A percentile compares a stretch with the other conserved stretches of the same genome.
Conservation (phyloP, 805 yeast genomes). For the Ogataea zsoltii region DNA sequence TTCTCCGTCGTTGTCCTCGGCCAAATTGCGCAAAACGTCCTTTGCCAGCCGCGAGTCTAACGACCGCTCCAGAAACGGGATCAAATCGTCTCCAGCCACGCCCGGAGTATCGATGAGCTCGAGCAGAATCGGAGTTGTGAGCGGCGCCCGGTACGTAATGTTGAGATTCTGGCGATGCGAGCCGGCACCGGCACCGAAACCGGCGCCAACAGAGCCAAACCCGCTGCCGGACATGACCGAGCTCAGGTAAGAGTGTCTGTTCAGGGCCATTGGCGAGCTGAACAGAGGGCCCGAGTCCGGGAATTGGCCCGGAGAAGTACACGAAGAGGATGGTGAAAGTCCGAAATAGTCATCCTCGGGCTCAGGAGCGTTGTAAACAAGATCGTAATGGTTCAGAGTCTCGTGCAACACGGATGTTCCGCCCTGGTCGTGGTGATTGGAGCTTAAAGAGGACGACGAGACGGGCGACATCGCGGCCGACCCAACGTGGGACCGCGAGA, state of each 20-base stretch:
- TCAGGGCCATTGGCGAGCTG: conserved; percentile 9
- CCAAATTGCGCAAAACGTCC: conserved; percentile 59
- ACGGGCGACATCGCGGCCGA: conserved; percentile 8
- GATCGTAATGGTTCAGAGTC: conserved; percentile 30
- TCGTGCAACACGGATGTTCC: conserved; percentile 9
- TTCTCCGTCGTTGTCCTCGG: conserved; percentile 39
- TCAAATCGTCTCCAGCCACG: conserved; percentile 62
- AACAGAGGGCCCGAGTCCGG: conserved; percentile 8
- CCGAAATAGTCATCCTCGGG: conserved; percentile 16
- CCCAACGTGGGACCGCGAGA: not conserved
- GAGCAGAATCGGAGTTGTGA: conserved; percentile 57
- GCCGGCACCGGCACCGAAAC: not conserved
- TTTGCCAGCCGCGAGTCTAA: conserved; percentile 60
- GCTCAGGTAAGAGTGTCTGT: conserved; percentile 10
- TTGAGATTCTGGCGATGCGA: conserved; percentile 5
- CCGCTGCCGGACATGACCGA: conserved; percentile 16
- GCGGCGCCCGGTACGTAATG: conserved; percentile 45
- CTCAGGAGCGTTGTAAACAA: conserved; percentile 27
- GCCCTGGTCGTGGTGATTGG: not conserved
- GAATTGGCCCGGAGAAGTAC: conserved; percentile 12
- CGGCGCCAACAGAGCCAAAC: conserved; percentile 10
- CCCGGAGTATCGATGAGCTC: conserved; percentile 79
- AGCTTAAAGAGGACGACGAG: conserved; percentile 8
- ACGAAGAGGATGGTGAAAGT: conserved; percentile 13
- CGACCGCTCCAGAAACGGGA: conserved; percentile 76